Evolutionary conservation across 2,329 filamentous ascomycete species (phyloP), one percentile per base, ranked within the genome.

Genomic region (Coleophoma cylindrospora): DNA sequence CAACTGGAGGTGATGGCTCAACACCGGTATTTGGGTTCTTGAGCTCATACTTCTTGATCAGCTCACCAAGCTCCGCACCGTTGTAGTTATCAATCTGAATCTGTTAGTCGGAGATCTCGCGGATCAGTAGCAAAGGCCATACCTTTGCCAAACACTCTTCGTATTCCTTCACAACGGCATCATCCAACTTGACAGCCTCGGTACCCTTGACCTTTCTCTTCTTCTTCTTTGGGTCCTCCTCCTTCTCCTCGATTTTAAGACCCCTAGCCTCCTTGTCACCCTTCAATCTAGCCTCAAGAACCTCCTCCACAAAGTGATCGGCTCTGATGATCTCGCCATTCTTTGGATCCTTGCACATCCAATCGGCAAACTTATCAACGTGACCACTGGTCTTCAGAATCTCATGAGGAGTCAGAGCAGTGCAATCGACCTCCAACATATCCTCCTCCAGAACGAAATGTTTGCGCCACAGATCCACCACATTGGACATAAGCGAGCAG

Each of bases 281-380:
- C 71, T 91, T 92, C 54, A 99, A 73, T 37, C 94, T 81, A 44
- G 82, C 76, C 75, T 96, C 91, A 47, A 99, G 81, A 36, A 96
- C 84, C 62, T 95, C 89, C 77, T 97, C 91, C 59, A 99, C 91
- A 63, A 97, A 82, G 74, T 99, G 94, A 67, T 99, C 94, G 51
- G 94, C 91, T 61, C 94, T 84, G 68, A 99, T 84, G 65, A 96
- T 96, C 70, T 99, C 94, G 67, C 94, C 94, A 63, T 87, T 96
- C 79, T 95, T 95, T 56, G 92, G 90, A 70, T 99, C 94, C 72
- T 95, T 96, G 84, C 89, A 96, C 91, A 97, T 96, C 89, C 89
- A 97, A 70, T 97, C 92, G 13, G 63, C 64, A 50, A 97, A 97
- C 72, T 95, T 95, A 70, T 96, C 92, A 58, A 97, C 94, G 73